Conservation (phyloP, 2,329 filamentous ascomycete genomes). For the Claviceps sp. region DNA sequence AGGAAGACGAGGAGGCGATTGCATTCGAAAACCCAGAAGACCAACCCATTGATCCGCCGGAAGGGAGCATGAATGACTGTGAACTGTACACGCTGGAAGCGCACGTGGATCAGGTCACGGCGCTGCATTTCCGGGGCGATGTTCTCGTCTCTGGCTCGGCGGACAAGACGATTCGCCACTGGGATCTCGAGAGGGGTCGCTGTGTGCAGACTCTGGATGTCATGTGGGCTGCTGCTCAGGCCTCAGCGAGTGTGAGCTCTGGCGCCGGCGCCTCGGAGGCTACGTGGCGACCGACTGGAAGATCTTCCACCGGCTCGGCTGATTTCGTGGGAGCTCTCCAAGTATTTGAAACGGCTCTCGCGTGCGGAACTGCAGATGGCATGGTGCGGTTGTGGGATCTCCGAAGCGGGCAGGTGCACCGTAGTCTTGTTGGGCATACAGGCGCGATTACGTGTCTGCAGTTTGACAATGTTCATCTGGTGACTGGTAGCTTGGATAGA, state of each 20-base stretch:
- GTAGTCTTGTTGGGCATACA: constrained; percentile 89
- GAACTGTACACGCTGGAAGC: constrained; percentile 77
- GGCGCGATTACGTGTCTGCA: constrained; percentile 88
- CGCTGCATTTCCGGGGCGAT: constrained; percentile 78
- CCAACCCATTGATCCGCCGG: constrained; percentile 53
- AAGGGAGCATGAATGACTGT: constrained; percentile 79
- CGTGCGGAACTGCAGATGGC: constrained; percentile 91
- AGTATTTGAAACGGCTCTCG: constrained; percentile 89
- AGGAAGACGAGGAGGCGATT: constrained; percentile 52
- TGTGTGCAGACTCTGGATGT: constrained; percentile 96
- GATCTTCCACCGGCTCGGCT: constrained; percentile 49
- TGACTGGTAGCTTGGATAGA: constrained; percentile 83
- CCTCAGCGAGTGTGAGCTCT: constrained; percentile 53
- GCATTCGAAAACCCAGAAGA: constrained; percentile 62
- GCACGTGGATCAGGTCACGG: constrained; percentile 89
- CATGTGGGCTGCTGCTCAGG: constrained; percentile 92
- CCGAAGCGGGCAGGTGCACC: constrained; percentile 89
- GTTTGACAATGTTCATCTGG: constrained; percentile 89
- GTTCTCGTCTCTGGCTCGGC: constrained; percentile 90
- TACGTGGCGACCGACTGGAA: constrained; percentile 60
- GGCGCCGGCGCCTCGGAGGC: constrained; percentile 32
- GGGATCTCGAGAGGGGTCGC: constrained; percentile 94
- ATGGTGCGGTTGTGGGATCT: constrained; percentile 97
- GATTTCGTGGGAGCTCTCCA: constrained; percentile 93
- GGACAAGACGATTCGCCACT: constrained; percentile 94